Percentiles rank a stretch among this genome's conserved stretches.
phyloP scores from a whole-genome alignment of 192 early-diverging fungal genomes.

The Mortierella antarctica region DNA sequence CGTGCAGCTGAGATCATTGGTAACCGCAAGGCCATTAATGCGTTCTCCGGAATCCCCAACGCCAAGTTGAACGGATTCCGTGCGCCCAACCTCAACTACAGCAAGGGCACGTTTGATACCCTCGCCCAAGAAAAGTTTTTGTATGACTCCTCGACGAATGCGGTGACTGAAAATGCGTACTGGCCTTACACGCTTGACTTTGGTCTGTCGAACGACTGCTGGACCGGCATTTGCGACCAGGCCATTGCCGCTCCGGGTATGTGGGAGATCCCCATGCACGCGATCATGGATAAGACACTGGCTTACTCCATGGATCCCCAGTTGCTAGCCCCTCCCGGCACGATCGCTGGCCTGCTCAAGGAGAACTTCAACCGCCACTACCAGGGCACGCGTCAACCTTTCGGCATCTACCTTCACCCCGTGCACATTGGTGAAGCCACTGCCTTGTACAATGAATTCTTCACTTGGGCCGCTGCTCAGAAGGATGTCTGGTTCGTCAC shows the following conservation, averaged over 20 bases:
- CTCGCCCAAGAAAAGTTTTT: slow-evolving; percentile 56
- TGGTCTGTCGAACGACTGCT: slow-evolving; percentile 70
- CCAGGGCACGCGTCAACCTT: slow-evolving; percentile 62
- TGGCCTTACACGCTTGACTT: slow-evolving; percentile 81
- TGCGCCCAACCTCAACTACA: slow-evolving; percentile 71
- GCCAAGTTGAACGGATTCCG: slow-evolving; percentile 71
- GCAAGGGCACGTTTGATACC: slow-evolving; percentile 56
- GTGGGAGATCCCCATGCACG: slow-evolving; percentile 77
- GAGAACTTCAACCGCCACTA: slow-evolving; percentile 67
- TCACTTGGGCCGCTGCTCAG: slow-evolving; percentile 61
- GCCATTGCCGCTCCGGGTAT: slow-evolving; percentile 60
- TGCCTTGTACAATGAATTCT: slow-evolving; percentile 57
- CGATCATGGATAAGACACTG: slow-evolving; percentile 53
- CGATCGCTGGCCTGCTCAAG: slow-evolving; percentile 60
- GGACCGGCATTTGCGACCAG: slow-evolving; percentile 62
- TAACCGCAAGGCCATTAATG: slow-evolving; percentile 54
- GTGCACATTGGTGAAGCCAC: slow-evolving; percentile 57
- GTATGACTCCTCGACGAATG: slow-evolving; percentile 68
- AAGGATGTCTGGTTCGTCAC: slow-evolving; percentile 82
- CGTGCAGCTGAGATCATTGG: slow-evolving; percentile 50
- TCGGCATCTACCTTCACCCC: slow-evolving; percentile 58
- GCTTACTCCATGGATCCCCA: slow-evolving; percentile 62
- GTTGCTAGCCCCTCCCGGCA: slow-evolving; percentile 50
- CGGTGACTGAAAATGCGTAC: slow-evolving; percentile 55
- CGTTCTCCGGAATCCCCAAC: slow-evolving; percentile 69